phyloP scores from a whole-genome alignment of 768 basidiomycete species.

The Macrolepiota dolichaula region DNA sequence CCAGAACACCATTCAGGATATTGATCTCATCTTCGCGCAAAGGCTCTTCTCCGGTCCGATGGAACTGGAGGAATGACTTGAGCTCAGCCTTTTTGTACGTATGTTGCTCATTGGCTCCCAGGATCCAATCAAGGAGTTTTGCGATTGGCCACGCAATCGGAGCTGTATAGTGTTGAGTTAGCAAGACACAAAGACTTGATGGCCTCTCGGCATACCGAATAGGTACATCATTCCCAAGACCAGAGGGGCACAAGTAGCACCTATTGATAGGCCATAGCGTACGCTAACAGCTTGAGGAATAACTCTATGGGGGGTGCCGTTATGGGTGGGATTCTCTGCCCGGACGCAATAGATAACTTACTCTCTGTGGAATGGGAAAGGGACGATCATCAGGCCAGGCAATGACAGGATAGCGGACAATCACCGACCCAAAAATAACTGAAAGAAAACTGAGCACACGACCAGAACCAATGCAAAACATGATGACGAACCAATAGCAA shows the following conservation, averaged over 20 bases:
- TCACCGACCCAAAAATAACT: conserved; percentile 81
- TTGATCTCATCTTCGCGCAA: conserved; percentile 79
- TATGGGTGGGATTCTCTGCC: background rate
- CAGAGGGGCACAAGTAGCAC: conserved; percentile 73
- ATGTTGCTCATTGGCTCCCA: conserved; percentile 69
- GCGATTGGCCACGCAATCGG: conserved; percentile 83
- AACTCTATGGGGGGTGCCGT: conserved; percentile 28
- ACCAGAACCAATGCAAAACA: background rate
- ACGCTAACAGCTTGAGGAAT: conserved; percentile 76
- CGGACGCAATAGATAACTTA: conserved; percentile 26
- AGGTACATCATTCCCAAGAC: conserved; percentile 74
- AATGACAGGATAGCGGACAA: background rate
- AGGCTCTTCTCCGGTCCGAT: conserved; percentile 73
- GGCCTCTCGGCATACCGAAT: conserved; percentile 36
- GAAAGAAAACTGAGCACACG: conserved; percentile 3
- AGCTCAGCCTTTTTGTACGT: conserved; percentile 85
- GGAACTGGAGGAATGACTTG: conserved; percentile 77
- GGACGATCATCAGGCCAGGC: background rate
- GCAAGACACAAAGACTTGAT: conserved; percentile 4
- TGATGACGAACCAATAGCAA: conserved; percentile 53
- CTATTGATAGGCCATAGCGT: conserved; percentile 77
- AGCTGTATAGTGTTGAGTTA: conserved; percentile 30
- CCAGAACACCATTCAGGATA: conserved; percentile 77
- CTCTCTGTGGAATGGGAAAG: conserved; percentile 49
- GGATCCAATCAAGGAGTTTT: conserved; percentile 74